These are phyloP conservation scores for Vanderwaltozyma yarrowii DNA, from an alignment of 805 yeast genomes.

Conservation along the genomic window DNA sequence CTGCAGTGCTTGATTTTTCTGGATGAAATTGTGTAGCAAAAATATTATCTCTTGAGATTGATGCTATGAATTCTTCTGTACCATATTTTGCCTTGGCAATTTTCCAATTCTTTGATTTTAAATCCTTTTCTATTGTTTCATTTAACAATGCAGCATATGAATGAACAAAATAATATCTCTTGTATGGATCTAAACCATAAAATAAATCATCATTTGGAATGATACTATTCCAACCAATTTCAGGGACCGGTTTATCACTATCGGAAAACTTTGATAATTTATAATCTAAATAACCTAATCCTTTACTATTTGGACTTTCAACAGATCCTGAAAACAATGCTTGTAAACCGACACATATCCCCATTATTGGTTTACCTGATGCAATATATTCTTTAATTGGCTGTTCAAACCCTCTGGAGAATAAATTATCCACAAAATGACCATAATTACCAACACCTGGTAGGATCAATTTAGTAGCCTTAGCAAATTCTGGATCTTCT, in stretches of 20 bases:
- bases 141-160: constrained; percentile 74
- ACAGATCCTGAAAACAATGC: constrained; percentile 65
- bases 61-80: constrained; percentile 70
- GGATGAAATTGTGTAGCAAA: constrained; percentile 99
- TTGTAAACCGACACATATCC: constrained; percentile 95
- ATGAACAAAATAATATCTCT: constrained; percentile 89
- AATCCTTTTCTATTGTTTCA: constrained; percentile 27
- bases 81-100: constrained; percentile 69
- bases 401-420: constrained; percentile 47
- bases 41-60: constrained; percentile 62
- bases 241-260: constrained; percentile 75
- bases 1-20: constrained; percentile 93
- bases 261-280: constrained; percentile 52
- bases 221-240: constrained; percentile 86
- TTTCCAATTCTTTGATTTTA: constrained; percentile 47
- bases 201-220: constrained; percentile 27
- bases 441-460: constrained; percentile 99
- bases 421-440: constrained; percentile 71
- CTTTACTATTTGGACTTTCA: constrained; percentile 55
- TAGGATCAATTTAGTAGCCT: constrained; percentile 52
- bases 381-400: constrained; percentile 59
- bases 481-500: constrained; percentile 37
- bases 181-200: constrained; percentile 54
- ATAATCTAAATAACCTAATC: constrained; percentile 49
- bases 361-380: constrained; percentile 85